phyloP scores from a whole-genome alignment of 306 rosid species.

The Fragaria nilgerrensis region DNA sequence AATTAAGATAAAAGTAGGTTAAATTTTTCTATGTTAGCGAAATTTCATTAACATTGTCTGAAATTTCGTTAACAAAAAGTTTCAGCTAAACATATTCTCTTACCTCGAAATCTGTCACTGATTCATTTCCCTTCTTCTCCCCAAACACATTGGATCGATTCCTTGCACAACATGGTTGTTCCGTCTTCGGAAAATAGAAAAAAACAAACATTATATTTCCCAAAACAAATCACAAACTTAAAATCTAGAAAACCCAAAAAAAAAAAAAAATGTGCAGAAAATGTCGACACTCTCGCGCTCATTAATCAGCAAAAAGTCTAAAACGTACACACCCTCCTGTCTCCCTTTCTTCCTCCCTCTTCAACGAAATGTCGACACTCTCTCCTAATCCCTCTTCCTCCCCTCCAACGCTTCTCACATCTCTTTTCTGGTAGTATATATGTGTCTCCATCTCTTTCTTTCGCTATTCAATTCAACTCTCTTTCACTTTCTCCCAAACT shows the following conservation, averaged over 20 bases:
- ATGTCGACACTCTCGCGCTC: slow-evolving; percentile 77
- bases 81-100: too few species aligned
- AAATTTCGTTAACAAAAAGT: too few species aligned
- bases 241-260: background rate
- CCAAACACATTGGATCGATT: background rate
- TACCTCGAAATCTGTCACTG: too few species aligned
- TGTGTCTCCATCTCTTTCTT: background rate
- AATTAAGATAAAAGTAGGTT: too few species aligned
- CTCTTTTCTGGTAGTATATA: background rate
- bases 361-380: slow-evolving; percentile 66
- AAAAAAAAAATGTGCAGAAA: background rate
- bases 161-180: background rate
- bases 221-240: background rate
- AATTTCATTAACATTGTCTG: too few species aligned
- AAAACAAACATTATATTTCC: background rate
- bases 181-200: background rate
- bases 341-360: background rate
- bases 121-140: too few species aligned
- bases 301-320: slow-evolving; percentile 23
- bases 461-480: background rate
- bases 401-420: background rate
- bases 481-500: background rate
- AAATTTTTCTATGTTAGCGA: too few species aligned
- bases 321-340: background rate
- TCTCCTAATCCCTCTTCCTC: background rate